phyloP scores from a whole-genome alignment of 805 yeast genomes.

The Gaillardinia entomophila region DNA sequence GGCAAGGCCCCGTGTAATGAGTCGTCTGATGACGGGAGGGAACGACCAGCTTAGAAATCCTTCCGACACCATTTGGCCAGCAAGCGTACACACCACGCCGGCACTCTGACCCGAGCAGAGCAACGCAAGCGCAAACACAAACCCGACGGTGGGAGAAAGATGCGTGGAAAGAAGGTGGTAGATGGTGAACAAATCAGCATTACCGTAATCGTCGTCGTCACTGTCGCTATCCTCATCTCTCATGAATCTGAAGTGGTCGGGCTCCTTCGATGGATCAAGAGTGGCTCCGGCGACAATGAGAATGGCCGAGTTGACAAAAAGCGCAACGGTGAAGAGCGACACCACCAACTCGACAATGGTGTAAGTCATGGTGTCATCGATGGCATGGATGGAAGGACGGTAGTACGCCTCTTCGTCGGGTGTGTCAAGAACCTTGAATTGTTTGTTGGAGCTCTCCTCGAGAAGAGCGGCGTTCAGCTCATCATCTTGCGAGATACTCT shows the following conservation, averaged over 20 bases:
- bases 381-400: constrained; percentile 76
- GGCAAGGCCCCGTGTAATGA: constrained; percentile 78
- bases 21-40: constrained; percentile 75
- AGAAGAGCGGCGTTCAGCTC: constrained; percentile 2
- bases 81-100: constrained; percentile 88
- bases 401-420: constrained; percentile 35
- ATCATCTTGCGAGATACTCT: background rate
- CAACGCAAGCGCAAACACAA: constrained; percentile 83
- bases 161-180: constrained; percentile 64
- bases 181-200: constrained; percentile 77
- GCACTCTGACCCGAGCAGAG: constrained; percentile 92
- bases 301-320: constrained; percentile 89
- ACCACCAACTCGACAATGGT: constrained; percentile 79
- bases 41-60: constrained; percentile 80
- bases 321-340: constrained; percentile 79
- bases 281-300: constrained; percentile 91
- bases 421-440: background rate
- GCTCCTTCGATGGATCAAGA: constrained; percentile 33
- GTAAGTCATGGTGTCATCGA: constrained; percentile 70
- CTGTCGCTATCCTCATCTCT: constrained; percentile 11
- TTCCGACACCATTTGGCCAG: constrained; percentile 91
- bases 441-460: background rate
- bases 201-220: constrained; percentile 36
- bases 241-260: constrained; percentile 1
- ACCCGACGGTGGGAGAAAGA: constrained; percentile 80